A percentile compares a stretch with the other conserved stretches of the same genome.
Conservation (phyloP, 2,329 filamentous ascomycete genomes). For the Hypoxylon sp. region DNA sequence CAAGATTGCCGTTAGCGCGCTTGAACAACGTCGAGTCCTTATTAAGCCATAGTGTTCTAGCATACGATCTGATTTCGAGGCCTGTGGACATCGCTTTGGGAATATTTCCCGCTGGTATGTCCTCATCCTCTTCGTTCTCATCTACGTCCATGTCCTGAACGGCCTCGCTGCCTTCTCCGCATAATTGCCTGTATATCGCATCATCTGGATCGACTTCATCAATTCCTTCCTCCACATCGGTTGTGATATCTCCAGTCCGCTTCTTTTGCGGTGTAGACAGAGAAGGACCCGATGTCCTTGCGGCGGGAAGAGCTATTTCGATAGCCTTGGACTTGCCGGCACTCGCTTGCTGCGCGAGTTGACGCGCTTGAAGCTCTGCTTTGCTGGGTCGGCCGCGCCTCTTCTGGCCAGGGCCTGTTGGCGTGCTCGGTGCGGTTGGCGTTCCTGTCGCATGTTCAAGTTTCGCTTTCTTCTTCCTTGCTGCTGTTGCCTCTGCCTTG, state of each 20-base stretch:
- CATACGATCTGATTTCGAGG: conserved; percentile 32
- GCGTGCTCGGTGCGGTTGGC: conserved; percentile 16
- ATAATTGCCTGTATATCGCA: conserved; percentile 51
- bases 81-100: conserved; percentile 25
- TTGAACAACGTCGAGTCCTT: conserved; percentile 34
- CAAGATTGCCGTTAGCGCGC: conserved; percentile 36
- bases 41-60: conserved; percentile 31
- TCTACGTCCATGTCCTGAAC: conserved; percentile 28
- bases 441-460: conserved; percentile 20
- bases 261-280: conserved; percentile 58
- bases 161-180: conserved; percentile 29
- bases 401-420: conserved; percentile 21
- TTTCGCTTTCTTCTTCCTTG: conserved; percentile 33
- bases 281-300: conserved; percentile 54
- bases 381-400: conserved; percentile 50
- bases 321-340: conserved; percentile 43
- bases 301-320: conserved; percentile 49
- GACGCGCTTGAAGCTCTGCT: conserved; percentile 46
- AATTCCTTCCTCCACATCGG: conserved; percentile 43
- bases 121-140: conserved; percentile 14
- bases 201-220: conserved; percentile 49
- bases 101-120: conserved; percentile 17
- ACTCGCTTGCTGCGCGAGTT: conserved; percentile 43
- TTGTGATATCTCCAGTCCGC: conserved; percentile 20
- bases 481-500: conserved; percentile 40